Evolutionary conservation across 1,139 yeast species (phyloP), one percentile per base, ranked within the genome.

Genomic region (Eremothecium sinecaudum): DNA sequence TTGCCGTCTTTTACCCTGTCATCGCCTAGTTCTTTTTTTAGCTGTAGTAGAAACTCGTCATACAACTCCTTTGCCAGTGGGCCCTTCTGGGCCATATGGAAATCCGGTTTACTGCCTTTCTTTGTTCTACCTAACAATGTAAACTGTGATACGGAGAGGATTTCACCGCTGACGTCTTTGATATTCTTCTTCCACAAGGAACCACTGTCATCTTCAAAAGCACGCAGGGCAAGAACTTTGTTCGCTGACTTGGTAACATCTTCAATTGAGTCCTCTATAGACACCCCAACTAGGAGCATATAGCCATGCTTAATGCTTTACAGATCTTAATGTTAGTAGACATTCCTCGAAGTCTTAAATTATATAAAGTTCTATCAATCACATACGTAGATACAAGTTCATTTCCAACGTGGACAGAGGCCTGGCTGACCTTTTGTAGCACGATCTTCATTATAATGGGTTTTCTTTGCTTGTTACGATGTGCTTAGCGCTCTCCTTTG

Each of bases 81-180:
- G 0, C 86, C 94, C 57, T 79, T 81, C 36, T 86, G 94, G 0
- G 96, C 96, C 40, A 66, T 65, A 53, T 87, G 96, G 57, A 87
- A 86, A 51, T 87, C 96, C 0, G 97, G 97, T 52, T 86, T 87
- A 4, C 94, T 71, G 4, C 96, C 96, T 56, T 87, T 87, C 48
- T 75, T 79, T 15, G 90, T 72, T 20, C 73, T 79, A 0, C 86
- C 97, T 53, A 79, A 75, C 24, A 87, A 65, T 0, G 98, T 87
- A 61, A 87, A 87, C 53, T 87, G 98, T 4, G 95, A 83, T 1
- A 87, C 93, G 4, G 77, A 71, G 8, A 75, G 50, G 34, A 75
- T 70, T 47, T 74, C 75, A 5, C 83, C 83, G 6, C 62, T 50
- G 24, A 71, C 61, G 19, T 77, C 82, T 15, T 50, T 50, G 8